Base-by-base conservation (phyloP, 1,139 yeast species). In the Nakaseomyces delphensis region DNA sequence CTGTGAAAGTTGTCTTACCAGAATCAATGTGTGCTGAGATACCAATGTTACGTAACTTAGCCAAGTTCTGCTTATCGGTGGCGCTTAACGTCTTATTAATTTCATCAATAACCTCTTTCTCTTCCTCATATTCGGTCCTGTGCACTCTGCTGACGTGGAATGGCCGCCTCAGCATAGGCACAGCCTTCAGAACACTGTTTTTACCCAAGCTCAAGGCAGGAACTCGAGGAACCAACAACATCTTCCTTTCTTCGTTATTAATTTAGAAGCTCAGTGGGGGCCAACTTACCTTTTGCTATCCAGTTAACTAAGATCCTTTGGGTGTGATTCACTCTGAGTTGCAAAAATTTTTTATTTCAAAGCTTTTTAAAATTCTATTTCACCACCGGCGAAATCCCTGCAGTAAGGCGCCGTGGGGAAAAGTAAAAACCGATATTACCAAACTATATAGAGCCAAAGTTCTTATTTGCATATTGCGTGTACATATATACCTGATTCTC, bases 21-120 rank as follows among this genome's bases (percentile, higher is more conserved):
- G 96, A 85, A 62, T 89, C 97, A 59, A 89, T 89, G 65, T 91
- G 99, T 7, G 99, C 99, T 14, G 96, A 85, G 47, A 91, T 86
- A 65, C 99, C 99, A 52, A 91, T 91, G 62, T 91, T 91, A 66
- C 99, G 76, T 76, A 89, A 74, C 45, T 73, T 70, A 10, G 66
- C 56, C 18, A 84, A 69, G 33, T 77, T 71, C 13, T 61, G 50
- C 15, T 68, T 47, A 59, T 91, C 98, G 32, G 63, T 68, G n/a
- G 72, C 76, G 4, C 77, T 67, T 49, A 87, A 65, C 15, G 63
- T 60, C 10, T 67, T 61, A 50, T 69, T 67, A 53, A 87, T 72
- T 51, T 73, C 73, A 62, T 81, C 87, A 46, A 83, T 69, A 41
- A 77, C 62, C 32, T 70, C 79, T 60, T 79, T 79, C 57, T 83